Evolutionary conservation across 331 rosid genomes (phyloP).

Genomic region (Malus hybrid): DNA sequence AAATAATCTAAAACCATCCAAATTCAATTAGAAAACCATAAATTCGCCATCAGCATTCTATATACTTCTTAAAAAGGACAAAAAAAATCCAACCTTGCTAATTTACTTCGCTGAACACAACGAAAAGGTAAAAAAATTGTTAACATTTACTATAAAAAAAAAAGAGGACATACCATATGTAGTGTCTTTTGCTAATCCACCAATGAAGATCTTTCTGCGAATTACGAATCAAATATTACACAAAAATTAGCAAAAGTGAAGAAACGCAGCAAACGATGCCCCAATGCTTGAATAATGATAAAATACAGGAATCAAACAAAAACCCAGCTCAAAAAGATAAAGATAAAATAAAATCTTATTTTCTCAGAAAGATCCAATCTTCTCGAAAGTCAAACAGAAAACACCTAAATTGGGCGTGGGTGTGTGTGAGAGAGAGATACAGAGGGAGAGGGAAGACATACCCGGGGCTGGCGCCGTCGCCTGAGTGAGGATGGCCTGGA

Average conservation of each 20-base stretch:
- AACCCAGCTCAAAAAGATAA: background rate
- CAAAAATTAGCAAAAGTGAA: background rate
- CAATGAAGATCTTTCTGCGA: slow-evolving; percentile 51
- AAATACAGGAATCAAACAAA: background rate
- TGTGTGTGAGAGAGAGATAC: background rate
- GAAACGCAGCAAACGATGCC: background rate
- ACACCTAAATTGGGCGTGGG: background rate
- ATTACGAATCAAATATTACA: background rate
- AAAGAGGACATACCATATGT: slow-evolving; percentile 29
- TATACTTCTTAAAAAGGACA: background rate
- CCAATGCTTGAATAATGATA: background rate
- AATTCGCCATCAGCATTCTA: background rate
- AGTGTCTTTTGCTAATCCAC: slow-evolving; percentile 52
- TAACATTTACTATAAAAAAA: too few species aligned
- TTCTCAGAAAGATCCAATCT: background rate
- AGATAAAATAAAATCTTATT: background rate
- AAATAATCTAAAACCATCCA: background rate
- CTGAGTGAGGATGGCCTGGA: slow-evolving; percentile 39
- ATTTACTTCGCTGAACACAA: background rate
- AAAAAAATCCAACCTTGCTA: background rate
- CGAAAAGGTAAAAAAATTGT: background rate
- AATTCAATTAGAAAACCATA: background rate
- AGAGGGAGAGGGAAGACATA: slow-evolving; percentile 8
- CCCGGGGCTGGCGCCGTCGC: slow-evolving; percentile 62
- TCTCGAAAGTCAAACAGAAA: background rate